Conservation (phyloP, 2,329 filamentous ascomycete species). For the Endocalyx cinctus region DNA sequence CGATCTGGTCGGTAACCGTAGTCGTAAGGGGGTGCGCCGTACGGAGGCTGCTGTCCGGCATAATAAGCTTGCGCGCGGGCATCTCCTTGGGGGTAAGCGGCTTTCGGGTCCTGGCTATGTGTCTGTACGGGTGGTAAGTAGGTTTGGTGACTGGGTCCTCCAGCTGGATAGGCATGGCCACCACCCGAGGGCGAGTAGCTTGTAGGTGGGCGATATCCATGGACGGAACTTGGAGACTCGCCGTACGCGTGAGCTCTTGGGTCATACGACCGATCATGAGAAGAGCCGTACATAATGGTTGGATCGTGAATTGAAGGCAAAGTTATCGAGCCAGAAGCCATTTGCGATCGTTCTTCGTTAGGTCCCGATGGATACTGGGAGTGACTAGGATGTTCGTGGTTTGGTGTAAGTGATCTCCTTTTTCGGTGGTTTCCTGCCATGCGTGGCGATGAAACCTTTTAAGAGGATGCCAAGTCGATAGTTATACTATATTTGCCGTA, state of each 20-base stretch:
- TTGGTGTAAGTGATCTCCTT: constrained; percentile 29
- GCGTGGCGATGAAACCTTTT: too few relatives aligned
- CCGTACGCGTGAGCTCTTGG: constrained; percentile 33
- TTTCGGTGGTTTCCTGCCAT: constrained; percentile 35
- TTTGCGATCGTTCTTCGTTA: constrained; percentile 35
- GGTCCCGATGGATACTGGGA: constrained; percentile 38
- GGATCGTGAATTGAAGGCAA: constrained; percentile 48
- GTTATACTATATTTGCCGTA: too few relatives aligned
- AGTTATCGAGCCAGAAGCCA: constrained; percentile 39
- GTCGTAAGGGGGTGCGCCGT: constrained; percentile 18
- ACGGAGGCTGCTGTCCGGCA: constrained; percentile 10
- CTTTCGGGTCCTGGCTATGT: constrained; percentile 24
- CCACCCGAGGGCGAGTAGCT: constrained; percentile 9
- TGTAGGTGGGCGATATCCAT: constrained; percentile 40
- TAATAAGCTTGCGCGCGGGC: constrained; percentile 34
- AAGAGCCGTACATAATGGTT: constrained; percentile 24
- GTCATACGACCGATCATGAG: constrained; percentile 23
- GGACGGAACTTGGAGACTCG: constrained; percentile 37
- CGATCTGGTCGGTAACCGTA: constrained; percentile 31
- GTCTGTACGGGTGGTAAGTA: constrained; percentile 28
- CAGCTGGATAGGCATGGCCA: constrained; percentile 6
- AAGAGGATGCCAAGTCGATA: constrained; percentile 23
- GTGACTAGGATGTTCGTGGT: constrained; percentile 33
- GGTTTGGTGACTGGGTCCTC: constrained; percentile 12
- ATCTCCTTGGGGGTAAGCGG: constrained; percentile 32